Evolutionary conservation across 2,329 filamentous ascomycete species (phyloP), one percentile per base, ranked within the genome.

Genomic region (Huntiella savannae): DNA sequence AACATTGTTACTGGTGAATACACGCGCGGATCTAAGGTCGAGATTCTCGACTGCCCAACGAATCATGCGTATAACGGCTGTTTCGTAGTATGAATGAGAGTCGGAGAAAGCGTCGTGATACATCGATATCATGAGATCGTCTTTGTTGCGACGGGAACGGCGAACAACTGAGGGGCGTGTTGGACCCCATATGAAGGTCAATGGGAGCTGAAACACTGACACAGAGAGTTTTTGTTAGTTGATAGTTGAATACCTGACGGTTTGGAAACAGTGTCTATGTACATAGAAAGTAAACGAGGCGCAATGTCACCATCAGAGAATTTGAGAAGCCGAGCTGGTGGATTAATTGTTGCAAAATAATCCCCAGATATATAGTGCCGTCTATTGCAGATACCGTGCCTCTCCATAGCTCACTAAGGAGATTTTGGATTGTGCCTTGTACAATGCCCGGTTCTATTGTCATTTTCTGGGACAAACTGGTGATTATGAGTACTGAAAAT

Each of bases 1-100:
- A 7, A 91, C 81, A 32, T 64, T 59, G 61, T 79, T 84, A 5
- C 76, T 79, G 58, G 91, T 84, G 66, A 91, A 88, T 12, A 87
- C 76, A 35, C 78, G 70, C 4, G 77, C 78, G 19, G 88, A 71
- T 33, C 63, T 67, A 6, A 79, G 69, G 2, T 79, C 78, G 52
- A 88, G 74, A 51, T 73, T 71, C 19, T 76, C 72, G 57, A 88
- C 88, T 11, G 79, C 80, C 66, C 82, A 86, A 45, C 81, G 71
- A 33, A 91, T 80, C 55, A 79, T 85, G 49, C 81, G 71, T 49
- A 88, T 70, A 42, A 86, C 80, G 38, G 85, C 59, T 56, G 87
- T 81, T 58, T 88, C 82, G 56, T 87, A 88, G 1, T 73, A 62
- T 3, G 77, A 76, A n/a, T 81, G 75, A 46, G 69, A 68, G 53